Evolutionary conservation across 108 stramenopile species (phyloP), one percentile per base, ranked within the genome.

Genomic region (Ochromonas danica): DNA sequence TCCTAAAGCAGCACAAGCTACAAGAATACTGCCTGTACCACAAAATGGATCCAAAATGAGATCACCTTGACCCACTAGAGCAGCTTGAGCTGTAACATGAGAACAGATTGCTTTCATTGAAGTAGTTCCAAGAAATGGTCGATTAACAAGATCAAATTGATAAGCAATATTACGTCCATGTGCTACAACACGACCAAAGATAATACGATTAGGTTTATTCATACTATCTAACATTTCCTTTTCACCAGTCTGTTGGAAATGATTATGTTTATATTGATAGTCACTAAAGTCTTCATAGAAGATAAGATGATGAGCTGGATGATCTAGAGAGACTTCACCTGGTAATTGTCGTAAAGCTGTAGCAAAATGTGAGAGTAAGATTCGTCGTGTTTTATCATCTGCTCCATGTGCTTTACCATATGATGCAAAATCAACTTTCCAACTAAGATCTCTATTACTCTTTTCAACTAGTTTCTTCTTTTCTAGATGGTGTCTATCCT

Each of bases 21-120:
- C 81, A 35, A 99, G 75, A n/a, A 97, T 94, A 33, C 91, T 92
- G 0, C 95, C 98, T 31, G 98, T 99, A 39, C 98, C 98, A 1
- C 95, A 95, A 86, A 97, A 99, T 22, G 96, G 96, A 86, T 99
- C 98, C 74, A 94, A 88, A 1, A 90, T 91, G 33, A 94, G 83
- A 0, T 86, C 83, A 27, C 81, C 87, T 79, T 60, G 71, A 0
- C 31, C 31, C 30, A 67, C 31, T 39, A 39, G 39, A 6, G 90
- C 97, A n/a, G 91, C 82, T 80, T 89, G 94, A 27, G 93, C 90
- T 95, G 97, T 96, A 71, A 98, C 87, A 39, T 96, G 88, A 61
- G 89, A 85, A 1, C 97, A 87, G 62, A 96, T 94, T 28, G 92
- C 87, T 81, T 99, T 96, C 96, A 99, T 94, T 27, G 92, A 90